Evolutionary conservation across 352 stramenopile species (phyloP).

Genomic region (Globisporangium nagaii): DNA sequence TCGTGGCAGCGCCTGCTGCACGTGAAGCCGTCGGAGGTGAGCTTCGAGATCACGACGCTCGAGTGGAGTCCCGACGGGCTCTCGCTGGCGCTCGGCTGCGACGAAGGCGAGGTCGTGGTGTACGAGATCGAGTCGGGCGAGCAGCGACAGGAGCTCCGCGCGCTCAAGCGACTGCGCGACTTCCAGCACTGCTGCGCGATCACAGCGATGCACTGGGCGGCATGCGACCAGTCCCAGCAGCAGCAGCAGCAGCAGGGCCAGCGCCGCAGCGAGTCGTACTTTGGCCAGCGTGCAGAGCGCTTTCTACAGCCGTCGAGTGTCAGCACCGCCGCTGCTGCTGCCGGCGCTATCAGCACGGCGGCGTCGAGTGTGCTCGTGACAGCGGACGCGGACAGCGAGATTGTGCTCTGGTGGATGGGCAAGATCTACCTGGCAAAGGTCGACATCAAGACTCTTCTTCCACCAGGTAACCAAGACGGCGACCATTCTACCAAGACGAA

Average conservation of each 20-base stretch:
- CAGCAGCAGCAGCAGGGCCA: slow-evolving; percentile 1
- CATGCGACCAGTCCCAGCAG: not conserved
- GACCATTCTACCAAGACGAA: too few species aligned
- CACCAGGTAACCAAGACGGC: slow-evolving; percentile 11
- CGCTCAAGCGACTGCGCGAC: slow-evolving; percentile 16
- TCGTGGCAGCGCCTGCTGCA: slow-evolving; percentile 76
- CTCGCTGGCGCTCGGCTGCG: slow-evolving; percentile 57
- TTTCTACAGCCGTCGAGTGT: slow-evolving; percentile 18
- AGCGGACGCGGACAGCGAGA: slow-evolving; percentile 26
- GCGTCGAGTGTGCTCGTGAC: slow-evolving; percentile 33
- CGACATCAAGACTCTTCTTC: slow-evolving; percentile 25
- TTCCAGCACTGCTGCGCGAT: slow-evolving; percentile 36
- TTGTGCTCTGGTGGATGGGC: slow-evolving; percentile 64
- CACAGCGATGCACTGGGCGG: slow-evolving; percentile 54
- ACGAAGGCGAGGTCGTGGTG: slow-evolving; percentile 63
- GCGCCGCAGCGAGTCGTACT: slow-evolving; percentile 17
- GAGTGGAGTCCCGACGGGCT: slow-evolving; percentile 64
- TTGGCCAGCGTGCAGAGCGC: slow-evolving; percentile 24
- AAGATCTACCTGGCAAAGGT: slow-evolving; percentile 42
- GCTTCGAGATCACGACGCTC: slow-evolving; percentile 44
- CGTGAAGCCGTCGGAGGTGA: slow-evolving; percentile 53
- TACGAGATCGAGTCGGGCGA: slow-evolving; percentile 58
- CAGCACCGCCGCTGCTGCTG: not conserved
- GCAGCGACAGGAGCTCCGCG: slow-evolving; percentile 20
- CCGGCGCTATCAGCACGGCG: not conserved